Evolutionary conservation across 495 filamentous ascomycete species (phyloP), one percentile per base, ranked within the genome.

Genomic region (Penicillium lividum): DNA sequence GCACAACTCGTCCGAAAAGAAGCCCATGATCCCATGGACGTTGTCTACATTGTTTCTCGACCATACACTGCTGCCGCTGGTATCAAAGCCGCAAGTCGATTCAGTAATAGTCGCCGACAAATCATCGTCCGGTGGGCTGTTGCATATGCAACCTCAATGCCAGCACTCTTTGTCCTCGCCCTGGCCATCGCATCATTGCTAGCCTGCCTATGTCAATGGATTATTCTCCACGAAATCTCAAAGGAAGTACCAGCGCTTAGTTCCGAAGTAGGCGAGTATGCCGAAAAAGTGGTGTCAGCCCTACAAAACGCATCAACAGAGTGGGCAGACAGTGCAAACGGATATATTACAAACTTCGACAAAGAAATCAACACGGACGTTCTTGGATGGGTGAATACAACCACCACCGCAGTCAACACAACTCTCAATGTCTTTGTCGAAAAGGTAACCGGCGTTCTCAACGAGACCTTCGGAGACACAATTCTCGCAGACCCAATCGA

Each of bases 351-450:
- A 27, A 73, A 76, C 43, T 84, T 88, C 27, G 89, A 90, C 73
- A 70, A 70, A 25, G 83, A 90, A 25, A 82, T 98, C 68, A 98
- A 98, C 74, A 57, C 84, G 27, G 84, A 97, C 47, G 71, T 98
- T 44, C 86, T 97, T 58, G 89, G 92, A 57, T 96, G 93, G 89
- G 91, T 96, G 30, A 89, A 86, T 44, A 92, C 85, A 36, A 89
- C 86, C 10, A 97, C 93, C 0, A 74, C 72, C 4, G 89, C 90
- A 0, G 77, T 97, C 49, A 98, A 98, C 69, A 68, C 87, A 57
- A 98, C 94, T 0, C 84, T 98, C 27, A 93, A 91, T 61, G 78
- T 80, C 13, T 91, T 97, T 69, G 84, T 92, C 54, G 78, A 89
- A 31, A 80, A 88, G 54, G 92, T 92, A 70, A 84, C 80, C 56